Evolutionary conservation across 768 basidiomycete species (phyloP), one percentile per base, ranked within the genome.

Genomic region (Boletus subcaerulescens): DNA sequence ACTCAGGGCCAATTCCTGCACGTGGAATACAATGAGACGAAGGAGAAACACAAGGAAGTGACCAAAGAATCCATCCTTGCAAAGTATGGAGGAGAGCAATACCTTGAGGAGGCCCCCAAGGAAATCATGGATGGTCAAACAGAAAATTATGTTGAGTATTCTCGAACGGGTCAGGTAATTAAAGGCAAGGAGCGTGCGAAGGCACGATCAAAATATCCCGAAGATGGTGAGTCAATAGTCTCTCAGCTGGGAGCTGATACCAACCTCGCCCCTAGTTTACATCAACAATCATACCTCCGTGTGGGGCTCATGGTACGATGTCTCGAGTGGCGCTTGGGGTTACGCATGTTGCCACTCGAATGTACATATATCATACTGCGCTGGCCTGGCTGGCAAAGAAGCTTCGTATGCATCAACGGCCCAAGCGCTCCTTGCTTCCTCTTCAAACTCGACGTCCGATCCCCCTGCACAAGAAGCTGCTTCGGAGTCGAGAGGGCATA

Each of bases 251-350:
- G 15, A 39, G 22, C n/a, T 17, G 47, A 48, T 41, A 15, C 18
- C 15, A 22, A 65, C 39, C 5, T 29, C 10, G 4, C 40, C 20
- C 60, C 2, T 59, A 98, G 94, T 94, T 8, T 87, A 82, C 62
- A 75, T 89, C 65, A 95, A 94, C 71, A 99, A 99, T 66, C 97
- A 99, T 65, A 93, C 89, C 1, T 77, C 84, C 5, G 86, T 98
- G n/a, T 99, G 97, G 97, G 97, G 97, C 43, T 99, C 97, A 42
- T 98, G 86, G 85, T 98, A 91, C 69, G 85, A 91, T 60, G 57
- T 75, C 15, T 74, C 81, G 13, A 78, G 80, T 3, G 83, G 86
- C 14, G 66, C 76, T 55, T 99, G 97, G 97, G 97, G 97, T 36
- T 99, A 88, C 70, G 87, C 83, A 26, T 99, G 97, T 71, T 99